Conservation (phyloP, 1,139 yeast genomes). For the Zygoascus sp. region DNA sequence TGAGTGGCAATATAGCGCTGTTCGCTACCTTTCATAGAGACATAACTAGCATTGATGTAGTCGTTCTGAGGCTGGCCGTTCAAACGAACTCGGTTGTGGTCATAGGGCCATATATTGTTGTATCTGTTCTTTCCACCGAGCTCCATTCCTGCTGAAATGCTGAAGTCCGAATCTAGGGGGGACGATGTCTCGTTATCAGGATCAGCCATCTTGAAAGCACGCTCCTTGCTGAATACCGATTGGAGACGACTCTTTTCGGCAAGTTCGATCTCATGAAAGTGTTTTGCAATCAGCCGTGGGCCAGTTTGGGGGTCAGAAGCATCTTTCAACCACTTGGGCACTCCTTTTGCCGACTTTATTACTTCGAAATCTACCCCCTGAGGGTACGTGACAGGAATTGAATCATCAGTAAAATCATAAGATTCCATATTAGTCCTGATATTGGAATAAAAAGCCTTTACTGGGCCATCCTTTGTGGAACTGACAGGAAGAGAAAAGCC, state of each 20-base stretch:
- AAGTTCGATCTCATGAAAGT: slow-evolving; percentile 37
- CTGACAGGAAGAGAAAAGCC: slow-evolving; percentile 28
- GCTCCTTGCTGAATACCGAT: slow-evolving; percentile 27
- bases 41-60: slow-evolving; percentile 61
- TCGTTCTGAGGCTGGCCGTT: slow-evolving; percentile 34
- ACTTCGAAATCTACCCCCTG: slow-evolving; percentile 6
- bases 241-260: slow-evolving; percentile 37
- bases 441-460: slow-evolving; percentile 26
- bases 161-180: slow-evolving; percentile 17
- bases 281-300: slow-evolving; percentile 34
- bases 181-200: slow-evolving; percentile 2
- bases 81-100: slow-evolving; percentile 60
- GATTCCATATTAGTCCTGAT: slow-evolving; percentile 23
- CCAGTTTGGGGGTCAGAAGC: slow-evolving; percentile 29
- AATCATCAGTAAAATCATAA: slow-evolving; percentile 21
- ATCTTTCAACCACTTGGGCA: slow-evolving; percentile 38
- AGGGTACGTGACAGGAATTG: slow-evolving; percentile 23
- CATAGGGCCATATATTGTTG: slow-evolving; percentile 77
- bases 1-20: slow-evolving; percentile 72
- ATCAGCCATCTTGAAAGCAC: slow-evolving; percentile 19
- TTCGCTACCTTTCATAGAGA: slow-evolving; percentile 35
- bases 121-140: slow-evolving; percentile 68
- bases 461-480: slow-evolving; percentile 25
- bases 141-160: slow-evolving; percentile 56
- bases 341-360: slow-evolving; percentile 13